phyloP scores from a whole-genome alignment of 139 green algal genomes.

The Micractinium conductrix region DNA sequence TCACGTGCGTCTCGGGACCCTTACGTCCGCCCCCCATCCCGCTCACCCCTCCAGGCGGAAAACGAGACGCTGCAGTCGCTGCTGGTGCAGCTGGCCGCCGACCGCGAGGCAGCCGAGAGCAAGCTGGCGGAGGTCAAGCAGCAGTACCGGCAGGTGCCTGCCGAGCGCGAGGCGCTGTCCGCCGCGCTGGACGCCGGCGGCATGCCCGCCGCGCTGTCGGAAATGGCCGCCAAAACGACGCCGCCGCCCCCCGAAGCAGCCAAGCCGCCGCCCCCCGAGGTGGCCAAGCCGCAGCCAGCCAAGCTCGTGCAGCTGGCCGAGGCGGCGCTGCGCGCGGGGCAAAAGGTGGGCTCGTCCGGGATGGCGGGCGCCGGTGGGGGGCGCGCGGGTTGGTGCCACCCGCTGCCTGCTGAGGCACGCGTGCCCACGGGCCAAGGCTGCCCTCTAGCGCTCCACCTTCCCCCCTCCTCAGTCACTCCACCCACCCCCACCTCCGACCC shows the following conservation, averaged over 20 bases:
- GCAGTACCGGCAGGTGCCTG: constrained; percentile 19
- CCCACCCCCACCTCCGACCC: no score
- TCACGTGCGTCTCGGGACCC: no score
- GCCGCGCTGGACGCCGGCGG: background rate
- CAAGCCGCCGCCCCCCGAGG: background rate
- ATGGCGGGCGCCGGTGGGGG: no score
- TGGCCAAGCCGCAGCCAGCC: background rate
- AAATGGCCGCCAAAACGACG: background rate
- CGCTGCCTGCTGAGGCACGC: no score
- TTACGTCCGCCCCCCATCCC: no score
- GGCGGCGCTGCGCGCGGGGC: constrained; percentile 22
- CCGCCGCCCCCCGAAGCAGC: background rate
- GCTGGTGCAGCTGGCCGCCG: constrained; percentile 71
- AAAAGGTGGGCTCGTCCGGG: no score
- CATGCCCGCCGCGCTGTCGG: constrained; percentile 4
- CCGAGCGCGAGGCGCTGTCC: background rate
- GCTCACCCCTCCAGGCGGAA: constrained; percentile 60
- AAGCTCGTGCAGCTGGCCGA: constrained; percentile 44
- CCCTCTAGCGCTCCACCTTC: no score
- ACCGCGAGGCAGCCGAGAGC: constrained; percentile 62
- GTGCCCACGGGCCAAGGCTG: no score
- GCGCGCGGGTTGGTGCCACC: no score
- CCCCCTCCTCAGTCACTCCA: no score
- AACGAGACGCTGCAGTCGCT: constrained; percentile 77
- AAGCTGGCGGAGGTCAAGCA: constrained; percentile 44